Conservation (phyloP, 202 grass and related monocot species). For the Saccharum hybrid region DNA sequence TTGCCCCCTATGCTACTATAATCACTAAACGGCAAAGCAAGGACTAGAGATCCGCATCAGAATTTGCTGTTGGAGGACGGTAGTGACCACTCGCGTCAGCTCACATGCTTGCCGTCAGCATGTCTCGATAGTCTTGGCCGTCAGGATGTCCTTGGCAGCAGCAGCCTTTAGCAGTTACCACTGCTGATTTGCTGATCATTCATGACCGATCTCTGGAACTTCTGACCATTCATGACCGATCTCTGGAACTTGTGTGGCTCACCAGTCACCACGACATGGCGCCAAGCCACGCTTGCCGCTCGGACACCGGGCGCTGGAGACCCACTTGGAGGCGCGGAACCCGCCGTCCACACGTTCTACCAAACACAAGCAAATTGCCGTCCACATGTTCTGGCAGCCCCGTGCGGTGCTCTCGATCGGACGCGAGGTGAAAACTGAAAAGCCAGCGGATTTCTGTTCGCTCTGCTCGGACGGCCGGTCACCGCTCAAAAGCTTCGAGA, state of each 20-base stretch:
- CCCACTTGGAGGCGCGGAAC: background rate
- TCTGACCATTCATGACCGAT: background rate
- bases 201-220: background rate
- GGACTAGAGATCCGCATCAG: background rate
- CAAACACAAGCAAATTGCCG: constrained; percentile 15
- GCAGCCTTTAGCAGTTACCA: background rate
- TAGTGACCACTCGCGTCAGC: background rate
- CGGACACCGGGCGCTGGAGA: background rate
- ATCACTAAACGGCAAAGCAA: no score
- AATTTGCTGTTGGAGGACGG: background rate
- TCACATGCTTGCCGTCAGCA: background rate
- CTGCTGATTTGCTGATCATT: background rate
- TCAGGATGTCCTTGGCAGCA: background rate
- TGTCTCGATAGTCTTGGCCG: no score
- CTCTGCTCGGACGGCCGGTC: no score
- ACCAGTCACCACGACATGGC: background rate
- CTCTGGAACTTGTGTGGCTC: background rate
- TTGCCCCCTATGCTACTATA: no score
- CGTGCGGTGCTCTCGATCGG: no score
- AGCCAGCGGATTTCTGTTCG: no score
- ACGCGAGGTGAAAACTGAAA: no score
- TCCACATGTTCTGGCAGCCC: no score
- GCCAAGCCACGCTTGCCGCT: background rate
- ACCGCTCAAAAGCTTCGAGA: no score
- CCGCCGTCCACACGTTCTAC: background rate